Evolutionary conservation across 2,329 filamentous ascomycete species (phyloP), one percentile per base, ranked within the genome.

Genomic region (Cytospora leucostoma): DNA sequence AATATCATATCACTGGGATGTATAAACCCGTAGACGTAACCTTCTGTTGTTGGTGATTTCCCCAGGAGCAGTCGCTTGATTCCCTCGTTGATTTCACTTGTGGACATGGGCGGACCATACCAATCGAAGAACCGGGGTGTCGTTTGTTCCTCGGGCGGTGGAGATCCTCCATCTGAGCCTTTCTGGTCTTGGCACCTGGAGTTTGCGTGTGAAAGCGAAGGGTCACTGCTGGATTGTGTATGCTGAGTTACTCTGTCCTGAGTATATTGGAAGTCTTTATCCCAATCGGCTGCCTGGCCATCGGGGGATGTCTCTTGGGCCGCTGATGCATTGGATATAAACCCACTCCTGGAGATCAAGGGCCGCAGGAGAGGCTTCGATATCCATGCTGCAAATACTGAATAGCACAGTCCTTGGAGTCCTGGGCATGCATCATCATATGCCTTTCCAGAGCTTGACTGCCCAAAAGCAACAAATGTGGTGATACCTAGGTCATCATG

Each of bases 11-110:
- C 68, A 7, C 64, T 55, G 2, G 70, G 67, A 21, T 70, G 70
- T 2, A 63, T 68, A 40, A 70, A 74, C 11, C 68, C 64, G 34
- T 74, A 74, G 8, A 74, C 65, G 21, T 38, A 61, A 3, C 73
- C 73, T 13, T 35, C 34, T 15, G 15, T 40, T 27, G 49, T n/a
- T 10, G 35, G 56, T 13, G 37, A 13, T 6, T 44, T 10, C 11
- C 47, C 52, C 13, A 65, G 53, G 3, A 65, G 64, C 34, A 64
- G 56, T 15, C 44, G n/a, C 56, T 58, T 63, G 56, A 58, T 64
- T 53, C 38, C 54, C 21, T 61, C 62, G 38, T 65, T 65, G 47
- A 64, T 60, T 3, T 52, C 61, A 5, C 50, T 21, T 15, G 21
- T 37, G 3, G 64, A 61, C 35, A 52, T 65, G 13, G 7, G 34